Percentiles rank a stretch among this genome's conserved stretches.
phyloP scores from a whole-genome alignment of 169 alveolate genomes.

The Eimeria praecox region DNA sequence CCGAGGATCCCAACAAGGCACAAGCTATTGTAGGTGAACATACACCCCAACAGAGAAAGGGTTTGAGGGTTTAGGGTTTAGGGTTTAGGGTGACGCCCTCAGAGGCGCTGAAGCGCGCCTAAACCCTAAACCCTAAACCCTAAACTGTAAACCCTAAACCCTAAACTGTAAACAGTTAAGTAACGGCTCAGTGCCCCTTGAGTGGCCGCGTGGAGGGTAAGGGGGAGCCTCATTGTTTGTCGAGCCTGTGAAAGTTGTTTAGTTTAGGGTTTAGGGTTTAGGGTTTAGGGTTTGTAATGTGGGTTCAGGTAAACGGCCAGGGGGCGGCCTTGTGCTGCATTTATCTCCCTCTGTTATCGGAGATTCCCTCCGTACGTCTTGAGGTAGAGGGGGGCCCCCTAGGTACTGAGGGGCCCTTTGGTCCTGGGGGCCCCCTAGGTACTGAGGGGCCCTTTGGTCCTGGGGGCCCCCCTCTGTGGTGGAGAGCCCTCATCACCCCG shows the following conservation, averaged over 20 bases:
- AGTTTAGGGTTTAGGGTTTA: too few species aligned
- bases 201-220: background rate
- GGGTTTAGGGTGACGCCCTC: too few species aligned
- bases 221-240: too few species aligned
- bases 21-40: conserved; percentile 29
- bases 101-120: too few species aligned
- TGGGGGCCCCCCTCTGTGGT: background rate
- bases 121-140: too few species aligned
- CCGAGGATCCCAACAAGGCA: conserved; percentile 48
- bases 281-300: background rate
- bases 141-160: too few species aligned
- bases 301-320: conserved; percentile 41
- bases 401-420: background rate
- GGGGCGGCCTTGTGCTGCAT: conserved; percentile 5
- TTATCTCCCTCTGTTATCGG: conserved; percentile 49
- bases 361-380: conserved; percentile 29
- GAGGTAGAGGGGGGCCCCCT: conserved; percentile 35
- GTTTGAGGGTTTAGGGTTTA: too few species aligned
- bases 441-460: background rate
- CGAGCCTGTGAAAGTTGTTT: background rate
- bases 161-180: too few species aligned
- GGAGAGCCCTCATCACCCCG: background rate
- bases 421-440: conserved; percentile 1
- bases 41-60: background rate
- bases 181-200: background rate